Base-by-base conservation (phyloP, 352 stramenopile species). In the Globisporangium lucens region DNA sequence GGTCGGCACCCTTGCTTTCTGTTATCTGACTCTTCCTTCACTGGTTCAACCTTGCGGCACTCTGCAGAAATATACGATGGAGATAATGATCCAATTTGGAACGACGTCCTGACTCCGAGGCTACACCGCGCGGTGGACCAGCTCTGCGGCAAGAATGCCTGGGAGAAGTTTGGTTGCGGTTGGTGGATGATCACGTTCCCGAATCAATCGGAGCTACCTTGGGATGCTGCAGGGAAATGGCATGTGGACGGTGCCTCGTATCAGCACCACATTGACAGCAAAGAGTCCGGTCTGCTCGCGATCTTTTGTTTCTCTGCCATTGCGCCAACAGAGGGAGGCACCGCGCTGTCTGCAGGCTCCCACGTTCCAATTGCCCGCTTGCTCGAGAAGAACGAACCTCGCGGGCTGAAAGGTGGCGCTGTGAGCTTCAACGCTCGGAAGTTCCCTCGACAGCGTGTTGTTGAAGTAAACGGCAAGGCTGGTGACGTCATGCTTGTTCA, bases 121-220 rank as follows among this genome's bases (percentile, higher is more conserved):
- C 72, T 94, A 33, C 74, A 77, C 29, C 51, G 29, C 35, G 88
- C 88, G 12, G 68, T 95, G 33, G 79, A 94, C 61, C 86, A 95
- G 59, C 63, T 94, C 13, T 90, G 84, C n/a, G 88, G 88, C 8
- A 56, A 67, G n/a, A 71, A 73, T 15, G 67, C 73, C 8, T 95
- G 85, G 85, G 67, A 88, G 43, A 66, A 79, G 24, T 88, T 95
- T 57, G 83, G 80, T n/a, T 87, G 87, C 38, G 88, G 88, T 17
- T 94, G 86, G 88, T 94, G 87, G 88, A 89, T 93, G 66, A 68
- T 94, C 60, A 94, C 88, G 38, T 95, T 94, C 63, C 85, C 87
- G 8, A 68, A 76, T 4, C 81, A 88, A 41, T 52, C 69, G 0
- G 59, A 77, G 47, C 70, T 72, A 33, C 83, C 86, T 22, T 94